phyloP scores from a whole-genome alignment of 345 rosid genomes.

The Eucalyptus curtisii region DNA sequence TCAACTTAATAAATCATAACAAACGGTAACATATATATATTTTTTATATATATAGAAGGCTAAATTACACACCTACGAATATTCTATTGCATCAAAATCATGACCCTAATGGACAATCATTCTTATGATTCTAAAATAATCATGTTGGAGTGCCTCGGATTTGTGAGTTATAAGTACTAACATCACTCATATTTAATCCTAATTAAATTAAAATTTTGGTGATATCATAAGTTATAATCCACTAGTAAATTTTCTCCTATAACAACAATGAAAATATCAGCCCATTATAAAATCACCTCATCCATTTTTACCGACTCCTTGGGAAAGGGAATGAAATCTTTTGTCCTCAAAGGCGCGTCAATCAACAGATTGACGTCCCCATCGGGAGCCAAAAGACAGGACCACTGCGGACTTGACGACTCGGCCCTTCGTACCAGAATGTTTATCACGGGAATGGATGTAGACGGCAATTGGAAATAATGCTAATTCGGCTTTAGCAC shows the following conservation, averaged over 20 bases:
- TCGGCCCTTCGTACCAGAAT: neutral
- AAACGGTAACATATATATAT: neutral
- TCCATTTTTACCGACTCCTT: neutral
- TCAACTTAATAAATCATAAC: neutral
- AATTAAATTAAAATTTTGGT: neutral
- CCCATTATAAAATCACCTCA: neutral
- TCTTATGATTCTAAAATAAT: neutral
- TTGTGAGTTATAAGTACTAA: neutral
- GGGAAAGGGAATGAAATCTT: neutral
- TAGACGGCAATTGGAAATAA: neutral
- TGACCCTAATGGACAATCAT: neutral
- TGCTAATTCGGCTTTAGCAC: neutral
- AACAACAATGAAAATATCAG: neutral
- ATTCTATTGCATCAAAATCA: neutral
- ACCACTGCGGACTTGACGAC: too few species aligned
- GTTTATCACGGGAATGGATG: neutral
- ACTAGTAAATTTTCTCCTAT: neutral
- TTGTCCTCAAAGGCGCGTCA: neutral
- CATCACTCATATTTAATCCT: neutral
- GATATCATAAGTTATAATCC: neutral
- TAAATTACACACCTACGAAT: neutral
- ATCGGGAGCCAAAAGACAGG: neutral
- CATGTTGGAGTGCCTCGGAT: neutral
- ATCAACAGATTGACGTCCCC: neutral
- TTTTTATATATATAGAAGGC: neutral